These are phyloP conservation scores for Usnea hakonensis DNA, from an alignment of 495 filamentous ascomycete genomes.

Conservation along the genomic window DNA sequence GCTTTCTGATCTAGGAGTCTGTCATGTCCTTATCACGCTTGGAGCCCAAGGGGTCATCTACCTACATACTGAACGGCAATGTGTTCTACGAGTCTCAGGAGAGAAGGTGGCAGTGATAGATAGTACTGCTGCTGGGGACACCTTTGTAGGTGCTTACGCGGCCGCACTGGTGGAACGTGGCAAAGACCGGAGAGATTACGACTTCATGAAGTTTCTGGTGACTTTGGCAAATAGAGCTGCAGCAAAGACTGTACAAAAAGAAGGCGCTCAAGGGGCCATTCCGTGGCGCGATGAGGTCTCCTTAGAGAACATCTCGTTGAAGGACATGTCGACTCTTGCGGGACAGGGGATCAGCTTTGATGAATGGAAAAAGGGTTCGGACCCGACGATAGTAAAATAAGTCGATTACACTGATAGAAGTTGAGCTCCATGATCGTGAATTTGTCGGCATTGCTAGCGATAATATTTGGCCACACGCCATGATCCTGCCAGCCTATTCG, in stretches of 20 bases:
- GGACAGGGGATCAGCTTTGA: constrained; percentile 1
- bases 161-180: constrained; percentile 47
- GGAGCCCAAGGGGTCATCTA: constrained; percentile 68
- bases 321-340: not conserved
- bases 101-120: constrained; percentile 67
- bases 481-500: not conserved
- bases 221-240: constrained; percentile 64
- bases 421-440: not conserved
- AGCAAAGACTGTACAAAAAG: constrained; percentile 64
- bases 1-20: constrained; percentile 61
- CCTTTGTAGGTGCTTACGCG: constrained; percentile 85
- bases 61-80: constrained; percentile 34
- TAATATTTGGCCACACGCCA: not conserved
- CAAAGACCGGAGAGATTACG: constrained; percentile 43
- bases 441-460: not conserved
- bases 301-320: not conserved
- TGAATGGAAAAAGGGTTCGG: not conserved
- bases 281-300: constrained; percentile 69
- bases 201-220: constrained; percentile 44
- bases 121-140: constrained; percentile 92
- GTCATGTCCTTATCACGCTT: constrained; percentile 73
- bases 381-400: not conserved
- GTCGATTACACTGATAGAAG: not conserved
- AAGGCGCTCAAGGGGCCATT: constrained; percentile 81
- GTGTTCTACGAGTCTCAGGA: constrained; percentile 40